Evolutionary conservation across 75 land plant species (phyloP).

Genomic region (Chamaecyparis obtusa): DNA sequence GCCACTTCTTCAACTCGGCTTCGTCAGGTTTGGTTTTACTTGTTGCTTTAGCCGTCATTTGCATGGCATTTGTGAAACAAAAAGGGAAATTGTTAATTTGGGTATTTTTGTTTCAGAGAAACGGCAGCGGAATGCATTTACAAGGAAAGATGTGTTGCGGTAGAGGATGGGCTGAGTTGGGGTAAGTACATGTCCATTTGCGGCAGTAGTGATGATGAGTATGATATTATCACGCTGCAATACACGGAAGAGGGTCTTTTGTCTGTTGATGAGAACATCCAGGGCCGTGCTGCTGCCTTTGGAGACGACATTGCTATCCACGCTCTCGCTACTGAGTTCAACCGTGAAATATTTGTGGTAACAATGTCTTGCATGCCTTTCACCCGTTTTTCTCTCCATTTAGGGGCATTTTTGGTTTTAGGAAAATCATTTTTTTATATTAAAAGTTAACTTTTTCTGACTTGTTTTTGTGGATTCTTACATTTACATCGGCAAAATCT

Average conservation of each 20-base stretch:
- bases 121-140: constrained; percentile 32
- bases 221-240: constrained; percentile 39
- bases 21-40: neutral
- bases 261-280: constrained; percentile 31
- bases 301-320: constrained; percentile 52
- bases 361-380: neutral
- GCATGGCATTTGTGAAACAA: too few species aligned
- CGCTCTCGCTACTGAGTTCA: constrained; percentile 32
- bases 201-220: constrained; percentile 28
- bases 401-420: too few species aligned
- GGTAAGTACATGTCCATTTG: constrained; percentile 42
- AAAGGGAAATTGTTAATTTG: too few species aligned
- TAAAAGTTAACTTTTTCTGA: too few species aligned
- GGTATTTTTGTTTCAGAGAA: constrained; percentile 21
- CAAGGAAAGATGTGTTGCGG: constrained; percentile 32
- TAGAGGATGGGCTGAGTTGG: constrained; percentile 29
- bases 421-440: too few species aligned
- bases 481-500: too few species aligned
- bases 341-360: constrained; percentile 29
- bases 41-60: too few species aligned
- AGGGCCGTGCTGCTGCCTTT: constrained; percentile 40
- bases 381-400: neutral
- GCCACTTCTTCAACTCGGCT: constrained; percentile 25
- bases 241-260: constrained; percentile 45
- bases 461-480: too few species aligned